Base-by-base conservation (phyloP, 2,329 filamentous ascomycete species). In the Myriangium duriaei region DNA sequence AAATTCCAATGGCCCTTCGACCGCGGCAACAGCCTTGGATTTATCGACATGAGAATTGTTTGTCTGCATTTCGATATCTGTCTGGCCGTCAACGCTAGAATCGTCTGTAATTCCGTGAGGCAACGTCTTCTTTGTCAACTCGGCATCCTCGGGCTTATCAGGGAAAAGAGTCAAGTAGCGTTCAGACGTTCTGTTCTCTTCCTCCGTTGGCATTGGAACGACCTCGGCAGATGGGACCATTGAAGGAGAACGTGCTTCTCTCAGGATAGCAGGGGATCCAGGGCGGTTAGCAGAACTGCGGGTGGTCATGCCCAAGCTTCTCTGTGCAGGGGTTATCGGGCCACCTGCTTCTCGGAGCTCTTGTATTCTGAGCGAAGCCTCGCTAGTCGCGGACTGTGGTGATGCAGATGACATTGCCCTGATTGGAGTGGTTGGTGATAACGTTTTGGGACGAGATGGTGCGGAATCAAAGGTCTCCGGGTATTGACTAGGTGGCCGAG, bases 161-260 rank as follows among this genome's bases (percentile, higher is more conserved):
- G 55, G 55, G 1, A 58, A 18, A 1, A 58, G 42, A 4, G 54
- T 57, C 32, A 51, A 47, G 32, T 54, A 57, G 13, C 54, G 47
- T 32, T 53, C 55, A 9, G 53, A 55, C 2, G 53, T 55, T 16
- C 48, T 53, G 48, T 52, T 50, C 30, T 58, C 53, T 26, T 58
- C 54, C 30, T 44, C 45, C 1, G 54, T 52, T 7, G 50, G 44
- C 2, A 33, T 41, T 0, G 48, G 45, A 1, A 45, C 26, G 3
- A 49, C 46, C 35, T 51, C 48, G 1, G 48, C 45, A 14, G 54
- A 51, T 12, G 56, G 54, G 4, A 59, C 47, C 9, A 47, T 48
- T 3, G 55, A 59, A 6, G 56, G 56, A 4, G 56, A 59, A 9
- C 55, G 47, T 10, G 21, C 42, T 17, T 47, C 46, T 19, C 43